Evolutionary conservation across 169 alveolate species (phyloP).

Genomic region (Plasmodium vivax): DNA sequence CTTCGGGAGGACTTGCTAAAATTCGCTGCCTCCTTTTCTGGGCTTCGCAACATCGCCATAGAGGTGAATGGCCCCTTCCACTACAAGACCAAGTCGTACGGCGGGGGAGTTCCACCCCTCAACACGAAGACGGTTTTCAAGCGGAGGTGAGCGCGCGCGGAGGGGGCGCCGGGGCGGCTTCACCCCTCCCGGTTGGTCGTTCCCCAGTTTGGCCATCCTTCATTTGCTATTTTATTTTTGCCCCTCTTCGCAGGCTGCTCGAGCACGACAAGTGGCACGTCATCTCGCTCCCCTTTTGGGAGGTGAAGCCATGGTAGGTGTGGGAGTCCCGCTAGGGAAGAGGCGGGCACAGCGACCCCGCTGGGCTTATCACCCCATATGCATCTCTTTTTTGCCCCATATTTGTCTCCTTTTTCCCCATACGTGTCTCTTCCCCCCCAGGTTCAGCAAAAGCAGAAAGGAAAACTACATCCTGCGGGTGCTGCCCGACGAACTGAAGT

Average conservation of each 20-base stretch:
- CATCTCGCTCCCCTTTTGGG: constrained; percentile 75
- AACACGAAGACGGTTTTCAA: constrained; percentile 62
- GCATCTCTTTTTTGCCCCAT: neutral
- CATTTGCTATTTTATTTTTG: neutral
- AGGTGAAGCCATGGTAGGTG: constrained; percentile 70
- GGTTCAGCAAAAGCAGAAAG: constrained; percentile 69
- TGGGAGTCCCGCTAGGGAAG: neutral
- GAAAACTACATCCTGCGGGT: constrained; percentile 49
- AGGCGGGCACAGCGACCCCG: neutral
- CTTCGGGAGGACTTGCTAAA: constrained; percentile 48
- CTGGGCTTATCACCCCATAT: neutral
- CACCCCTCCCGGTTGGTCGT: neutral
- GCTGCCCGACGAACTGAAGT: constrained; percentile 33
- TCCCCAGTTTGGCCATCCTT: neutral
- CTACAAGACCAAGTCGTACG: constrained; percentile 56
- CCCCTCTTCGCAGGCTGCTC: constrained; percentile 14
- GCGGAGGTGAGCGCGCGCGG: constrained; percentile 10
- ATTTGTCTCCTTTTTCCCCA: neutral
- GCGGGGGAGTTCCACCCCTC: neutral
- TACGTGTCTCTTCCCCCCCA: neutral
- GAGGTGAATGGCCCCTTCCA: constrained; percentile 74
- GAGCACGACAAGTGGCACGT: constrained; percentile 59
- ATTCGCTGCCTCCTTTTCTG: neutral
- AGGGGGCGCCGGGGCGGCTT: neutral
- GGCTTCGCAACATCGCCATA: constrained; percentile 45